Evolutionary conservation across 345 rosid genomes (phyloP).

Genomic region (Lepidium africanum): DNA sequence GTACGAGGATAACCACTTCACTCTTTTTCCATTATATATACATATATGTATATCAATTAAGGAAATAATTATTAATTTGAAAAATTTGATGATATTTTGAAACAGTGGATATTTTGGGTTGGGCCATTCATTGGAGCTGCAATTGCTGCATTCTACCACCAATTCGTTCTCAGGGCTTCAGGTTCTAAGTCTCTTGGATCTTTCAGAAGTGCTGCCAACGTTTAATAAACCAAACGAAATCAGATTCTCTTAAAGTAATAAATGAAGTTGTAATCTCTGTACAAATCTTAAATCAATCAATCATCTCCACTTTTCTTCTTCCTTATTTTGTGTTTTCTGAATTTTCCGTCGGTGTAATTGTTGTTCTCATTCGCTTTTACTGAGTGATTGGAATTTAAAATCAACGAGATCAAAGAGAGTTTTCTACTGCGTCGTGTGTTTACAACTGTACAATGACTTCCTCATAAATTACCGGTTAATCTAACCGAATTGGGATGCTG

Average conservation of each 20-base stretch:
- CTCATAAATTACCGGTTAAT: no score
- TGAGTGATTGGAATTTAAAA: not conserved
- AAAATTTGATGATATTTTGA: not conserved
- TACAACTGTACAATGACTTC: no score
- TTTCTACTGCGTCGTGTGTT: not conserved
- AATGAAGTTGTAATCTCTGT: conserved; percentile 17
- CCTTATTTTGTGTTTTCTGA: not conserved
- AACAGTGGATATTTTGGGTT: conserved; percentile 73
- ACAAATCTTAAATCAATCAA: conserved; percentile 11
- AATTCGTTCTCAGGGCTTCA: conserved; percentile 43
- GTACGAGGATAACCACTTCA: conserved; percentile 24
- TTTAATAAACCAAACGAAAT: conserved; percentile 7
- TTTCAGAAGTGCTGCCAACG: conserved; percentile 45
- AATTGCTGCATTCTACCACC: conserved; percentile 58
- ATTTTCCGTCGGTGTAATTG: not conserved
- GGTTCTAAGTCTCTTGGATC: conserved; percentile 49
- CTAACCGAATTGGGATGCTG: no score
- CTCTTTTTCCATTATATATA: not conserved
- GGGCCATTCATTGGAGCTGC: conserved; percentile 72
- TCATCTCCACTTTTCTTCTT: not conserved
- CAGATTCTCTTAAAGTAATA: not conserved
- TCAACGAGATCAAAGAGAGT: conserved; percentile 2
- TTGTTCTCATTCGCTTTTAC: not conserved
- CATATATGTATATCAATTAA: no score
- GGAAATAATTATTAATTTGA: not conserved